Conservation (phyloP, 768 basidiomycete species). For the Russula earlei region DNA sequence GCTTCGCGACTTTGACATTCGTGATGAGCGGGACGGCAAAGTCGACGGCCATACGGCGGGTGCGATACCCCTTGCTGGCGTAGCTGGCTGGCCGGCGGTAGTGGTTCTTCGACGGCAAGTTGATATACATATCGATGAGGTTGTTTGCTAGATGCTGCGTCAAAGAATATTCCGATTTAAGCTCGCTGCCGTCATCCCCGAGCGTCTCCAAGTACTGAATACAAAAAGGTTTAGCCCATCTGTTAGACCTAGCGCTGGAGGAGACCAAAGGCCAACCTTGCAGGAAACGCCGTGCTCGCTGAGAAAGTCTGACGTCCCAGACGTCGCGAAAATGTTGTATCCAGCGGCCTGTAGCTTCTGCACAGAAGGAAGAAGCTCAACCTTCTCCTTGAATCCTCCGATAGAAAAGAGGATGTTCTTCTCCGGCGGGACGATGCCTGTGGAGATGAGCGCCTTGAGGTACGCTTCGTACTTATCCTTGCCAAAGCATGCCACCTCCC, state of each 20-base stretch:
- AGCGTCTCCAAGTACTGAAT: conserved; percentile 81
- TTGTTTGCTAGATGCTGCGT: conserved; percentile 96
- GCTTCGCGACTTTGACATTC: conserved; percentile 97
- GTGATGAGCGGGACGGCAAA: conserved; percentile 96
- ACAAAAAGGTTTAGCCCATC: neutral
- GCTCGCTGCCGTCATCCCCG: conserved; percentile 61
- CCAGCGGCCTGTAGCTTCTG: conserved; percentile 91
- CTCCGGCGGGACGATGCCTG: conserved; percentile 89
- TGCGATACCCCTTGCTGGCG: conserved; percentile 92
- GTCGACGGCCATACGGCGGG: conserved; percentile 97
- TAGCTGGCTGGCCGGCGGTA: conserved; percentile 96
- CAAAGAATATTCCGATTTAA: conserved; percentile 96
- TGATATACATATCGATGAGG: conserved; percentile 99
- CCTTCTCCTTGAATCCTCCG: conserved; percentile 39
- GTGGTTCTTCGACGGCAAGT: conserved; percentile 94
- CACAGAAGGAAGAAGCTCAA: conserved; percentile 90
- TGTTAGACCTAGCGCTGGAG: neutral
- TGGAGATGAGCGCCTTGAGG: conserved; percentile 92
- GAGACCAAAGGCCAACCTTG: conserved; percentile 46
- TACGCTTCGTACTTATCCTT: conserved; percentile 98
- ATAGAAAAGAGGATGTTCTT: conserved; percentile 97
- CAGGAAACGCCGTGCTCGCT: conserved; percentile 94
- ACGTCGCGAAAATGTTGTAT: conserved; percentile 94
- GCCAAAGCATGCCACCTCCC: conserved; percentile 98
- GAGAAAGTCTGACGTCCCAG: conserved; percentile 96